Evolutionary conservation across 352 stramenopile genomes (phyloP), one percentile per base, ranked within the genome.

Genomic region (Halophytophthora polymorphica): DNA sequence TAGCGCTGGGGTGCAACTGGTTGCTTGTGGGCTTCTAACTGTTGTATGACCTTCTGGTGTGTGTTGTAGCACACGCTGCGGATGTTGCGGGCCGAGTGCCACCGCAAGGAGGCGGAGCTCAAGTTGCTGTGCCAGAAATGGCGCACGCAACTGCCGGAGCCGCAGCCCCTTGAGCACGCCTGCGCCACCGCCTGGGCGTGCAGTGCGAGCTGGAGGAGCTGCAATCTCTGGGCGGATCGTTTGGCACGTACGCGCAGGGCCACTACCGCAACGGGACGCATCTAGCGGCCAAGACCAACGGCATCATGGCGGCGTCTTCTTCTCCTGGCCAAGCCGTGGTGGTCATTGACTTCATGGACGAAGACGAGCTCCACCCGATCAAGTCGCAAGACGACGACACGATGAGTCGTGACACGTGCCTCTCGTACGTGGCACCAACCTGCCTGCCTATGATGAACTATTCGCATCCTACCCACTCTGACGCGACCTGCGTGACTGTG

Each of bases 311-410:
- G 6, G 60, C 58, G 7, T 45, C 58, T 28, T 59, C 80, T 23
- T 50, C 53, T 2, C 53, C 61, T 10, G 62, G 67, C 22, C 51
- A 58, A 19, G 73, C 61, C 2, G 49, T 82, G 19, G 59, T 87
- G 28, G 59, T 78, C 34, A 57, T 64, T 10, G 73, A 87, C 46
- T 78, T 70, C 29, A 58, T 83, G 17, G 71, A 82, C 43, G 38
- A 63, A 3, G 76, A 87, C 45, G 58, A 54, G 14, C 44, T 61
- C 17, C 53, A 70, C 58, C 66, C 73, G 2, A 56, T 55, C 33
- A 46, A 66, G 19, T 45, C 56, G 12, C 66, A 48, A n/a, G 31
- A 56, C 18, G 68, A 71, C 14, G 58, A 55, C 17, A 23, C 23
- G n/a, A 39, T 61, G 4, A 47, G 46, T 25, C 47, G 71, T 47